These are phyloP conservation scores for sunflower (Helianthus annuus) DNA, from an alignment of 129 eudicot species.

Conservation along the genomic window HanXRQr2.0-SUNRISE NC_035446.2:159580711-159581210, in stretches of 20 bases:
- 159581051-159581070: conserved; percentile 10
- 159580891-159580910: too few species aligned
- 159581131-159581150: conserved; percentile 14
- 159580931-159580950: too few species aligned
- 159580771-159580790: neutral
- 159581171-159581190: conserved; percentile 21
- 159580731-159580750: neutral
- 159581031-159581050: conserved; percentile 21
- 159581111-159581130: conserved; percentile 13
- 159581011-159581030: conserved; percentile 11
- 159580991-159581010: neutral
- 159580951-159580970: conserved; percentile 1
- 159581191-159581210: conserved; percentile 20
- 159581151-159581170: conserved; percentile 14
- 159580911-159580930: too few species aligned
- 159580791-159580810: too few species aligned
- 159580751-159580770: neutral
- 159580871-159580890: neutral
- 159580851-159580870: neutral
- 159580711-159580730: neutral
- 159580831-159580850: too few species aligned
- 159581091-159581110: conserved; percentile 14
- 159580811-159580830: too few species aligned
- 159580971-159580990: neutral
- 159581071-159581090: neutral